Evolutionary conservation across 495 filamentous ascomycete genomes (phyloP), one percentile per base, ranked within the genome.

Genomic region (Xylaria castorea): DNA sequence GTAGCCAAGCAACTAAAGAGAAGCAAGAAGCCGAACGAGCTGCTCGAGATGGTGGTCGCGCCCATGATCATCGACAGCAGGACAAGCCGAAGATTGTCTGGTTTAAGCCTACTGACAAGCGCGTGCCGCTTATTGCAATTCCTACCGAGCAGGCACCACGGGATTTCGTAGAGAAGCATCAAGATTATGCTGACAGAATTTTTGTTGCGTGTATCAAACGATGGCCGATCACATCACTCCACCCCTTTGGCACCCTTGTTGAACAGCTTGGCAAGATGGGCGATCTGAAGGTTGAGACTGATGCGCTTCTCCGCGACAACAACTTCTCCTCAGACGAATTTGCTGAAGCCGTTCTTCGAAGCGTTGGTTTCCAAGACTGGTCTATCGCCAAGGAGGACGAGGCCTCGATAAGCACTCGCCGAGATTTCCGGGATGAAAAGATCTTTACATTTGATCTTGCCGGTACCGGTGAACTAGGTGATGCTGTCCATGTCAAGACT

Each of bases 1-100:
- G 96, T 85, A 98, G 95, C 83, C 96, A 99, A 86, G 96, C 96
- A 18, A 99, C 96, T 62, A 99, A 99, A 85, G 96, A 99, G 86
- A 99, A 99, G 84, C 96, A 99, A 81, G 96, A 99, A 82, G 96
- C 96, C 57, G 96, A 99, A 82, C 91, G 96, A 62, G 91, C 92
- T 65, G 94, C 94, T 75, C 91, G 97, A 75, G 97, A 98, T 80
- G 96, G 96, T 36, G 88, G 90, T 66, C 94, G 95, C 66, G 89
- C 90, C 53, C 91, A 97, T 66, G 92, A 92, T 40, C 83, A 81
- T 65, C 91, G 95, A 62, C 91, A 94, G 70, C 94, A 94, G 80
- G 97, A 99, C 67, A 98, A 97, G 83, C 96, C 96, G 50, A 99
- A 99, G 90, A 99, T 99, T 83, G 96, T 99, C 42, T 99, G 96